Evolutionary conservation across 2,329 filamentous ascomycete genomes (phyloP), one percentile per base, ranked within the genome.

Genomic region (Trichoderma simmonsii): DNA sequence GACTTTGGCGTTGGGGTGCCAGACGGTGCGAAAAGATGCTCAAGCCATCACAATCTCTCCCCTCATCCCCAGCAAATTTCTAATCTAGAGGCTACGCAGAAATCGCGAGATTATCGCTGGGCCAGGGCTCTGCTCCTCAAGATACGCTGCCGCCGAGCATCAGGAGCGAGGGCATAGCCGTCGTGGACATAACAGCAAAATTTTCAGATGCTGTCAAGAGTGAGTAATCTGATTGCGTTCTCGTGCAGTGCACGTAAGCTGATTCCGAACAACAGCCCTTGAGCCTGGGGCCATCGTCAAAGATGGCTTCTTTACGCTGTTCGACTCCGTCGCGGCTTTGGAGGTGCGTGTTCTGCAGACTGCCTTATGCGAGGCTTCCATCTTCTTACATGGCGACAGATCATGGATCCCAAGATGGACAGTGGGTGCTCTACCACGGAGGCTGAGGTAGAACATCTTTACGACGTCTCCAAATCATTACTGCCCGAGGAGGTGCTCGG

Each of bases 381-480:
- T 21, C 48, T 75, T 32, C 67, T 70, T 39, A 74, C 51, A 15
- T 32, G 48, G 56, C 11, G 54, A 30, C 77, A 99, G 96, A 97
- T 99, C 77, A 98, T 98, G 93, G 96, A 99, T 79, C 91, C 93
- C 1, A 99, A 98, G 83, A 99, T 99, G 96, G 96, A 99, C 81
- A 98, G 94, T 79, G 96, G 96, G 32, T 94, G 92, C 75, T 85
- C 97, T 7, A 87, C 89, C 24, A 89, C 92, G 8, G 92, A 91
- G 34, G 93, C 97, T 78, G 90, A 90, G n/a, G 88, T 95, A 39
- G 93, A 97, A 73, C 92, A 95, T 74, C 88, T 92, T 65, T 97
- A 95, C 81, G 91, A 97, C 78, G 89, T 94, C 54, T 84, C 88
- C 57, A 85, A 86, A 61, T 84, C 88, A 7, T 83, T 97, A 54